phyloP scores from a whole-genome alignment of 768 basidiomycete species.

The Leccinellum albellum region DNA sequence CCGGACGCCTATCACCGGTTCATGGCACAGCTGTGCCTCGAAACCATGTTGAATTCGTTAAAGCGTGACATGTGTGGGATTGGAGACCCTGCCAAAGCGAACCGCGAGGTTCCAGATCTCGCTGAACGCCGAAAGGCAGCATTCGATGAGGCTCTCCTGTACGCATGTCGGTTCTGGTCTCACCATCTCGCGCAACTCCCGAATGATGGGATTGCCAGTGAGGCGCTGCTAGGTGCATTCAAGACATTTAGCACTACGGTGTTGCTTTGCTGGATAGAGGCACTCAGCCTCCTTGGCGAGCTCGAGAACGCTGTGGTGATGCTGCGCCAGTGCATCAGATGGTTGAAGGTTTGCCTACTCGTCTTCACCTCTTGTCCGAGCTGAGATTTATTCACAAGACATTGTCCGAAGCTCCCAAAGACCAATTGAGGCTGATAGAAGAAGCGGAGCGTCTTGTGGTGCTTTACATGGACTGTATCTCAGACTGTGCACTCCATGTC shows the following conservation, averaged over 20 bases:
- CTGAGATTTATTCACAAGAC: constrained; percentile 5
- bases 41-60: constrained; percentile 12
- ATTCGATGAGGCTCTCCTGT: constrained; percentile 10
- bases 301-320: constrained; percentile 13
- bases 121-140: constrained; percentile 1
- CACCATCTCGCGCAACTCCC: constrained; percentile 16
- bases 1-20: constrained; percentile 13
- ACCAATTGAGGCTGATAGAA: constrained; percentile 7
- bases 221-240: constrained; percentile 2
- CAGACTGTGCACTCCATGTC: constrained; percentile 20
- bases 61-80: constrained; percentile 16
- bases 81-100: constrained; percentile 12
- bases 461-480: constrained; percentile 18
- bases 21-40: constrained; percentile 15
- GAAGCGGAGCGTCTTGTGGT: constrained; percentile 19
- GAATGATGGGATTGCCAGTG: constrained; percentile 1
- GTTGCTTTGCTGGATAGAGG: constrained; percentile 14
- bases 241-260: constrained; percentile 8
- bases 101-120: constrained; percentile 13
- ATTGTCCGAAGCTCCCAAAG: constrained; percentile 2
- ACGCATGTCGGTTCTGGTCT: constrained; percentile 20
- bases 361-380: not conserved
- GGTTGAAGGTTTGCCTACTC: constrained; percentile 10
- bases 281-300: constrained; percentile 12
- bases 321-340: constrained; percentile 9